A percentile compares a stretch with the other conserved stretches of the same genome.
phyloP scores from a whole-genome alignment of 495 filamentous ascomycete genomes.

The Aspergillus carlsbadensis region DNA sequence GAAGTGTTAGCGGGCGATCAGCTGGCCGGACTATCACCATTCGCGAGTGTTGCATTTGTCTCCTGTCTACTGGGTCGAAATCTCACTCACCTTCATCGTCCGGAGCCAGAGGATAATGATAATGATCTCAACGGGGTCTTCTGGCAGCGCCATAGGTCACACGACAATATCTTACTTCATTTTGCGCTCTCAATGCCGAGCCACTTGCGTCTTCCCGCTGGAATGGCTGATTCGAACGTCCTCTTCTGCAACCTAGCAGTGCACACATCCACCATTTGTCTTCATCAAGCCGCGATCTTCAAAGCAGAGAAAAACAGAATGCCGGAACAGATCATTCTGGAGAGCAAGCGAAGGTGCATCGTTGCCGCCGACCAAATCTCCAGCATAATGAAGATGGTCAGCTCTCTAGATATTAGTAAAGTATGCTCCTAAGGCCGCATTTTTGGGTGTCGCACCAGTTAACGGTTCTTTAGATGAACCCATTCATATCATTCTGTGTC shows the following conservation, averaged over 20 bases:
- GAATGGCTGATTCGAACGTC: conserved; percentile 77
- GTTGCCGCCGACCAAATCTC: conserved; percentile 92
- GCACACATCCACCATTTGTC: conserved; percentile 93
- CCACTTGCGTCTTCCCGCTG: conserved; percentile 77
- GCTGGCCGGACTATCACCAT: conserved; percentile 68
- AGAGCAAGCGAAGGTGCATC: conserved; percentile 91
- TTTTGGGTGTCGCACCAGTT: conserved; percentile 15
- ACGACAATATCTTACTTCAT: conserved; percentile 89
- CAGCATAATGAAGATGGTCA: conserved; percentile 94
- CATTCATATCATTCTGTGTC: conserved; percentile 92
- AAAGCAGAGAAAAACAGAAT: conserved; percentile 90
- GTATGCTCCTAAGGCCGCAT: conserved; percentile 56
- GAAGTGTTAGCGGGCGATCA: conserved; percentile 74
- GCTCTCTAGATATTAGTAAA: conserved; percentile 78
- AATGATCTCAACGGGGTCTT: conserved; percentile 91
- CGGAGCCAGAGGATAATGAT: conserved; percentile 77
- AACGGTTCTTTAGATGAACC: conserved; percentile 74
- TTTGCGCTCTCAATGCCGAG: conserved; percentile 79
- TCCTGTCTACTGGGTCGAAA: conserved; percentile 93
- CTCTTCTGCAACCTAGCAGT: conserved; percentile 97
- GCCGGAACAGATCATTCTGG: conserved; percentile 70
- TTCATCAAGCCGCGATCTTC: conserved; percentile 97
- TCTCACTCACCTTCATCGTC: conserved; percentile 88
- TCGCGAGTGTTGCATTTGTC: conserved; percentile 80
- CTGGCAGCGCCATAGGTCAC: conserved; percentile 87